Conservation (phyloP, 371 early-diverging fungal species). For the Dinochytrium kinnereticum region DNA sequence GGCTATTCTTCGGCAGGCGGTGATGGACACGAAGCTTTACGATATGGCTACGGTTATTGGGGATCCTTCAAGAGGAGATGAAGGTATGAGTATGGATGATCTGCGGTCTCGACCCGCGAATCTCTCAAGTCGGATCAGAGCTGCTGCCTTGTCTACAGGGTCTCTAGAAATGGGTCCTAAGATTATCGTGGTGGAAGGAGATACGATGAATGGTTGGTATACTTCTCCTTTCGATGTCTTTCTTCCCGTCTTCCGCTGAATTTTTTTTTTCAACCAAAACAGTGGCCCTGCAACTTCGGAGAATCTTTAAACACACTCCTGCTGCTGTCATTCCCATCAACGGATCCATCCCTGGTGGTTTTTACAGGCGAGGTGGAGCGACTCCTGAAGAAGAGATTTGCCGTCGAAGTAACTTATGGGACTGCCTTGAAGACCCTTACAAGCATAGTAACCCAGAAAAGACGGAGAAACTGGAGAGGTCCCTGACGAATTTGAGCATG, state of each 20-base stretch:
- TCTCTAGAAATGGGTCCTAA: constrained; percentile 5
- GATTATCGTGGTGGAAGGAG: constrained; percentile 31
- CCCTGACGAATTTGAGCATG: neutral
- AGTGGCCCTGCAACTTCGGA: constrained; percentile 28
- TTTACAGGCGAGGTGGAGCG: constrained; percentile 54
- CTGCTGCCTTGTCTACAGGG: constrained; percentile 15
- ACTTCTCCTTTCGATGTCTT: neutral
- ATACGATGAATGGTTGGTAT: constrained; percentile 24
- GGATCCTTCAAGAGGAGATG: neutral
- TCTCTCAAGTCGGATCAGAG: constrained; percentile 2
- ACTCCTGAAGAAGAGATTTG: constrained; percentile 56
- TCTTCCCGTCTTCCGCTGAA: neutral
- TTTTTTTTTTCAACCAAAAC: no score
- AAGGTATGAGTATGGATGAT: neutral
- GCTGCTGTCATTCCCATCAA: constrained; percentile 25
- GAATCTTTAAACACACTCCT: constrained; percentile 27
- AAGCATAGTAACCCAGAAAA: constrained; percentile 20
- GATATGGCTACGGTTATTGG: neutral
- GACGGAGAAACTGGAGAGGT: neutral
- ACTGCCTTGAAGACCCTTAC: constrained; percentile 52
- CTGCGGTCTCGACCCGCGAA: neutral
- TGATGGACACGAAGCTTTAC: constrained; percentile 21
- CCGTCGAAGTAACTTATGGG: constrained; percentile 53
- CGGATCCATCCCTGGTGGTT: constrained; percentile 50
- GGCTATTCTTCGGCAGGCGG: constrained; percentile 11